phyloP scores from a whole-genome alignment of 1,139 yeast species.

The Suhomyces maxii region DNA sequence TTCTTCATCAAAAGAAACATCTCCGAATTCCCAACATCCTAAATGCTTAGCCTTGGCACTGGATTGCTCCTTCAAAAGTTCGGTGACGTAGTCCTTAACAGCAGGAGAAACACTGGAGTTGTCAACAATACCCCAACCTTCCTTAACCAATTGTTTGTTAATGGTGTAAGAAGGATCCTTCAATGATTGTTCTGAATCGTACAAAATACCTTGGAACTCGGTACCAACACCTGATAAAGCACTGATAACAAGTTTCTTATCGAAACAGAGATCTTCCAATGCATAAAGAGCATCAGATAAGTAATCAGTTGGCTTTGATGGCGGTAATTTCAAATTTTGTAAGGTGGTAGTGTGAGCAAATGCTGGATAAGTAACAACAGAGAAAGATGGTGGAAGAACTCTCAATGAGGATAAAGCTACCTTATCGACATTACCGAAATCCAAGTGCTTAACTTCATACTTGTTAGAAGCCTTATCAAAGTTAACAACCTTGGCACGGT shows the following conservation, averaged over 20 bases:
- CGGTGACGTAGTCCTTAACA: conserved; percentile 37
- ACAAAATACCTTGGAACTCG: conserved; percentile 54
- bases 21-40: conserved; percentile 87
- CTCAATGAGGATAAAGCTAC: conserved; percentile 51
- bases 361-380: conserved; percentile 41
- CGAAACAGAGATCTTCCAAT: conserved; percentile 55
- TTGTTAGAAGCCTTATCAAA: conserved; percentile 49
- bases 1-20: conserved; percentile 63
- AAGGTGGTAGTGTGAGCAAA: conserved; percentile 61
- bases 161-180: conserved; percentile 61
- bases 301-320: conserved; percentile 58
- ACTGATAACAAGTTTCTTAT: conserved; percentile 59
- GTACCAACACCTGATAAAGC: conserved; percentile 45
- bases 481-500: conserved; percentile 58
- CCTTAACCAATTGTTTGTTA: conserved; percentile 59
- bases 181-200: conserved; percentile 59
- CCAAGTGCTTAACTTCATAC: conserved; percentile 60
- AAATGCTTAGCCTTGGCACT: conserved; percentile 53
- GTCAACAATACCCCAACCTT: conserved; percentile 68
- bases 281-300: conserved; percentile 57
- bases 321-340: conserved; percentile 61
- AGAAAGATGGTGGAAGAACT: conserved; percentile 55
- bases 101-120: conserved; percentile 33
- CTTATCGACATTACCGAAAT: conserved; percentile 60
- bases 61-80: conserved; percentile 43